phyloP scores from a whole-genome alignment of 495 filamentous ascomycete genomes.

The Neurospora sp. region DNA sequence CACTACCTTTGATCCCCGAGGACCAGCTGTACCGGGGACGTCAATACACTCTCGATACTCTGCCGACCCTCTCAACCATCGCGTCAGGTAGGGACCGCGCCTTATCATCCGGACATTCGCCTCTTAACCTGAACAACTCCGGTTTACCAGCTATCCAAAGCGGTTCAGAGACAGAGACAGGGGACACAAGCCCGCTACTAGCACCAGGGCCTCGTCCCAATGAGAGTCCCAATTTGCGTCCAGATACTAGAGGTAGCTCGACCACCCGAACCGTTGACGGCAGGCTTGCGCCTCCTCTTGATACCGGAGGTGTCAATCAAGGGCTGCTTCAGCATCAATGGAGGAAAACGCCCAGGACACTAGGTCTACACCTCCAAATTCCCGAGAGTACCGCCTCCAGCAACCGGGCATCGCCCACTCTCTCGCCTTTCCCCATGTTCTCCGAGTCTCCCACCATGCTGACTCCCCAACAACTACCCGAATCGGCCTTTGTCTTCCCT shows the following conservation, averaged over 20 bases:
- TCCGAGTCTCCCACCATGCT: conserved; percentile 33
- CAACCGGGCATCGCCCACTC: conserved; percentile 31
- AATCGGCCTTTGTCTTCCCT: conserved; percentile 26
- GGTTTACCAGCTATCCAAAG: conserved; percentile 2
- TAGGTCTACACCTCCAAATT: conserved; percentile 17
- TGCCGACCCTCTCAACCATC: not conserved
- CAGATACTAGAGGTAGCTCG: conserved; percentile 15
- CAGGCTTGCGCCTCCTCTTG: conserved; percentile 17
- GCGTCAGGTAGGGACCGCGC: conserved; percentile 16
- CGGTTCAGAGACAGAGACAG: not conserved
- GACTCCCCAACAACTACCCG: conserved; percentile 27
- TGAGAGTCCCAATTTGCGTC: not conserved
- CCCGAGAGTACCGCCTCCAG: conserved; percentile 38
- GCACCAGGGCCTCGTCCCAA: not conserved
- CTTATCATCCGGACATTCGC: conserved; percentile 19
- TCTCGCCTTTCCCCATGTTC: conserved; percentile 32
- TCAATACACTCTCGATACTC: not conserved
- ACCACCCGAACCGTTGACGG: conserved; percentile 17
- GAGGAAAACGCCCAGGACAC: not conserved
- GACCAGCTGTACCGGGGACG: not conserved
- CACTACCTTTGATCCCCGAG: not conserved
- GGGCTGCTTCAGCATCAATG: not conserved
- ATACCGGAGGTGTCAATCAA: not conserved
- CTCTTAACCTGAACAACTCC: conserved; percentile 11
- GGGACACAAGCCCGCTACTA: not conserved